A percentile compares a stretch with the other conserved stretches of the same genome.
Evolutionary conservation across 371 early-diverging fungal species (phyloP).

Genomic region (Mortierella sp.): DNA sequence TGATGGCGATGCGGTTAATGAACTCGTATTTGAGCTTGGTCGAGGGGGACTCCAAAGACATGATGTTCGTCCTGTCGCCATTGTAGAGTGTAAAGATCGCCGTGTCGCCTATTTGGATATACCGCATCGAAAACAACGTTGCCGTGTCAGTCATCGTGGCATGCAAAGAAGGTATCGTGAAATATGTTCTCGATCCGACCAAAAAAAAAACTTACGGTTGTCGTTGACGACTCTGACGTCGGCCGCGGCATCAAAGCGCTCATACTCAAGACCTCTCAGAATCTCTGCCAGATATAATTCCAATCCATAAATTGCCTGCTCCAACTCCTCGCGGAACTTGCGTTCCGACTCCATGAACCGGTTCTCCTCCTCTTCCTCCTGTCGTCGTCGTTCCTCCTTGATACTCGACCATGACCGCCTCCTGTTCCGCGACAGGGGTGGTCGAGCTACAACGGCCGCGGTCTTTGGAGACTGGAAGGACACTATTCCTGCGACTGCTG

Average conservation of each 20-base stretch:
- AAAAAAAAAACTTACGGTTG: constrained; percentile 26
- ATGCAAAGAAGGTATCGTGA: not conserved
- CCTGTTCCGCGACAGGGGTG: constrained; percentile 19
- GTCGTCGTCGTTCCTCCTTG: constrained; percentile 29
- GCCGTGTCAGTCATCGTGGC: not conserved
- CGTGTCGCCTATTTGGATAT: constrained; percentile 21
- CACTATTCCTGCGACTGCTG: not conserved
- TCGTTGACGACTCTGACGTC: constrained; percentile 32
- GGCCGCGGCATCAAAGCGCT: constrained; percentile 29
- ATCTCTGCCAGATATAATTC: constrained; percentile 32
- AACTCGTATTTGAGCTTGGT: constrained; percentile 47
- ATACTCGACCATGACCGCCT: constrained; percentile 41
- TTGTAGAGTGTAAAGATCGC: constrained; percentile 40
- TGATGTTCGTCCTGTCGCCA: constrained; percentile 38
- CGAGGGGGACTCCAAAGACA: constrained; percentile 49
- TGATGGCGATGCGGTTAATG: constrained; percentile 34
- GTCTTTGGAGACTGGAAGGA: constrained; percentile 5
- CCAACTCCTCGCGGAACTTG: constrained; percentile 31
- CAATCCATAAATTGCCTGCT: constrained; percentile 36
- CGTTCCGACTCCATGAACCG: constrained; percentile 30
- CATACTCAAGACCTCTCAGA: constrained; percentile 28
- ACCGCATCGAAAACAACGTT: not conserved
- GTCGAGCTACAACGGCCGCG: constrained; percentile 4
- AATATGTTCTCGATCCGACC: not conserved
- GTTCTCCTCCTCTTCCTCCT: constrained; percentile 25